Evolutionary conservation across 1,284 basidiomycete species (phyloP), one percentile per base, ranked within the genome.

Genomic region (Malassezia nana): DNA sequence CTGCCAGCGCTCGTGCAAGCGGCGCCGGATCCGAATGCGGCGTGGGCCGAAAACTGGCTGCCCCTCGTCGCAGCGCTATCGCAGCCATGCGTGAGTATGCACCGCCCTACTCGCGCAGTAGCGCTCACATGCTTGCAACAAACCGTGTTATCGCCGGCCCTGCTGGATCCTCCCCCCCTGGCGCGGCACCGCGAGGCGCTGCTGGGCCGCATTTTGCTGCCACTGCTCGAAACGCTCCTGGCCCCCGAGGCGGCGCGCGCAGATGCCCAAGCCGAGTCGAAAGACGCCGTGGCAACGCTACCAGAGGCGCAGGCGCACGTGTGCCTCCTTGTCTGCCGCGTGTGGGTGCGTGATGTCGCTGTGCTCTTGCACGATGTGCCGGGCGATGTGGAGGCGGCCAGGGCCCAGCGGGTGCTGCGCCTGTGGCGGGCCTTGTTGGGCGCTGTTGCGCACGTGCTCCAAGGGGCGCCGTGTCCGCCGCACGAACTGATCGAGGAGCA

Each of bases 401-500:
- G 20, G 18, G 24, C 10, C 12, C 81, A 39, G 78, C 80, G n/a
- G 58, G 64, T 49, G 59, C 65, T 25, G 61, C 68, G 12, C 85
- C 86, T 65, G 82, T 92, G 59, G 77, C 89, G 90, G 68, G 67
- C 86, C 80, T 41, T 52, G 13, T 35, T 16, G 32, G 7, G 22
- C 39, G 15, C 52, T 15, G 20, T 24, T 10, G 22, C 22, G 20
- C 7, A 0, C 18, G 22, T 20, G 38, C 57, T 53, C 6, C 50
- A 52, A 26, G 32, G 57, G 4, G 28, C 53, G 67, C 30, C 58
- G 55, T 46, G n/a, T 33, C 10, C 53, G 2, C 59, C 91, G 89
- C 84, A 85, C 68, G 92, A 99, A 74, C 90, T 91, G 0, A 81
- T 95, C 25, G 88, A 87, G 0, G 94, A 99, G 76, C 91, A 89